These are phyloP conservation scores for Pachyrhizus erosus DNA, from an alignment of 306 rosid genomes.

Conservation along the genomic window DNA sequence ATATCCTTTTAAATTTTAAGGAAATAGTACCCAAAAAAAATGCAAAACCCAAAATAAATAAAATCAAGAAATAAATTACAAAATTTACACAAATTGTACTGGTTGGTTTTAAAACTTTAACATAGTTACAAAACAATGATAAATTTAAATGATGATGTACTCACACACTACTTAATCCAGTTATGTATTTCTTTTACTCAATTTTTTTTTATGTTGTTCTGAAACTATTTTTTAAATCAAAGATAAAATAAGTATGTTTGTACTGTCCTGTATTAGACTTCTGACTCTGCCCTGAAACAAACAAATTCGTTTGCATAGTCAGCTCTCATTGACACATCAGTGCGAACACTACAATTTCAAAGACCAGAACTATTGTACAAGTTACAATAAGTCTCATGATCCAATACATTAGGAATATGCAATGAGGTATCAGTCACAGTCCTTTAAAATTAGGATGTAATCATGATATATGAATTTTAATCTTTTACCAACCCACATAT, in stretches of 20 bases:
- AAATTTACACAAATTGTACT: not conserved
- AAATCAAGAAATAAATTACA: too few species aligned
- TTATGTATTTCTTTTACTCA: not conserved
- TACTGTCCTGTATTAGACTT: too few species aligned
- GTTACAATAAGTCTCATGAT: not conserved
- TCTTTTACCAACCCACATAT: not conserved
- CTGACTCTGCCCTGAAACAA: too few species aligned
- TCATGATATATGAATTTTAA: not conserved
- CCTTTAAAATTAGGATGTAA: not conserved
- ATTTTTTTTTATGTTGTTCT: too few species aligned
- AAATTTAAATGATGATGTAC: not conserved
- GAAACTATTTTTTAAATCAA: too few species aligned
- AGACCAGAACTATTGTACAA: not conserved
- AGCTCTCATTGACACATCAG: too few species aligned
- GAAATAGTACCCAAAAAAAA: too few species aligned
- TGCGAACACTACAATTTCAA: too few species aligned
- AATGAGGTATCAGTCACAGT: not conserved
- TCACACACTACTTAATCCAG: not conserved
- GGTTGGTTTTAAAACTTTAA: not conserved
- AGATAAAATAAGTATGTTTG: too few species aligned
- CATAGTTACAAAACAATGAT: not conserved
- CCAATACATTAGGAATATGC: not conserved
- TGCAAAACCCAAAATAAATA: too few species aligned
- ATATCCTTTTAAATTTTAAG: too few species aligned
- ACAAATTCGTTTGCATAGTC: too few species aligned